Base-by-base conservation (phyloP, 305 asterid species). In the Ilex paraguariensis region DNA sequence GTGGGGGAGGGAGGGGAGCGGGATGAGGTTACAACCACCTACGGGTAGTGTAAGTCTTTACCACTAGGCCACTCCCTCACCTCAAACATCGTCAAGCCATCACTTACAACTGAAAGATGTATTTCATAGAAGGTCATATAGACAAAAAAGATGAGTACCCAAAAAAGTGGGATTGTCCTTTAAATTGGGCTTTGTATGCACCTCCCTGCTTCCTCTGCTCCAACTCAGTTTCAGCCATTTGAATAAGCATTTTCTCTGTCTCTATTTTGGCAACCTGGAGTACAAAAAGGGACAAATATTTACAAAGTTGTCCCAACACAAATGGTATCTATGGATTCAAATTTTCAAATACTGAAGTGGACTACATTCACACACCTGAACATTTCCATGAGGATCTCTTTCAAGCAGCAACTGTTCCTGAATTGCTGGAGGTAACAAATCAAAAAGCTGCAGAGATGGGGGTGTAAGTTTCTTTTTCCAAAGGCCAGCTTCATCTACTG, bases 381-480 rank as follows among this genome's bases (percentile, higher is more conserved):
- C 99, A 76, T 93, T 93, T 61, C 99, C 99, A 28, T 93, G 99
- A 56, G 99, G 99, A 77, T 93, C 99, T 79, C 99, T 93, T 85
- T 93, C 99, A 53, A 93, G 99, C 86, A 93, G 71, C 83, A 93
- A 60, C 63, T 93, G 99, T 46, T 90, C 99, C 78, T 93, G 94
- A 77, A 93, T 93, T 54, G 92, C 92, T 28, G 80, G 67, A 65
- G 99, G 99, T 56, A 93, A 79, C 49, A 93, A 13, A 52, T 93
- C 96, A 75, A 93, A 93, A 54, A 93, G 97, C 78, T 86, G 75
- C 66, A 65, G 81, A 67, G 79, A 86, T 67, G 81, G 90, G 40
- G 96, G 81, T 21, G 82, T 68, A 49, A 93, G 90, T 71, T 90
- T 87, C 80, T 76, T 75, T 79, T 90, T 93, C 96, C 99, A 90